These are phyloP conservation scores for Pleurotus salmoneostramineus DNA, from an alignment of 768 basidiomycete species.

Conservation along the genomic window DNA sequence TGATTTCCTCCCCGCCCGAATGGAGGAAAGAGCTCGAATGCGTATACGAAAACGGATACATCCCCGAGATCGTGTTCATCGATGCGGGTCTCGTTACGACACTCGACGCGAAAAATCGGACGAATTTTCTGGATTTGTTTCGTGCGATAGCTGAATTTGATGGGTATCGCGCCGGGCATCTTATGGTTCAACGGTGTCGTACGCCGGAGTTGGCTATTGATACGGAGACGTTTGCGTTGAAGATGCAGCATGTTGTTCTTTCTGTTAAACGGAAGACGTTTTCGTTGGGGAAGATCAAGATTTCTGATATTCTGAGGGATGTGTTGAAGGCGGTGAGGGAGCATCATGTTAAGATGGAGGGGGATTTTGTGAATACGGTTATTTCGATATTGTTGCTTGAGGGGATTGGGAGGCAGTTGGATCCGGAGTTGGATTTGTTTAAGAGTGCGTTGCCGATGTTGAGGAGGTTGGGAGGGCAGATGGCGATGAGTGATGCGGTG, in stretches of 20 bases:
- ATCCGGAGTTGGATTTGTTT: slow-evolving; percentile 91
- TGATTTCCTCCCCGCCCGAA: slow-evolving; percentile 51
- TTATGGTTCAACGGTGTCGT: slow-evolving; percentile 95
- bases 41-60: slow-evolving; percentile 69
- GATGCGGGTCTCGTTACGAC: slow-evolving; percentile 95
- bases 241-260: slow-evolving; percentile 95
- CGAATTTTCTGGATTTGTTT: slow-evolving; percentile 96
- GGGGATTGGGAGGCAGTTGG: slow-evolving; percentile 92
- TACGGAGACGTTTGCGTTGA: slow-evolving; percentile 92
- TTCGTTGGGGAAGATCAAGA: slow-evolving; percentile 94
- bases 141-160: slow-evolving; percentile 95
- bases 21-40: slow-evolving; percentile 71
- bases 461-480: slow-evolving; percentile 86
- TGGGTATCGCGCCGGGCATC: slow-evolving; percentile 89
- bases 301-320: slow-evolving; percentile 87
- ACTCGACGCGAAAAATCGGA: slow-evolving; percentile 75
- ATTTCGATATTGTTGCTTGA: slow-evolving; percentile 91
- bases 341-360: slow-evolving; percentile 98
- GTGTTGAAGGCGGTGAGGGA: slow-evolving; percentile 82
- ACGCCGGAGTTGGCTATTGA: slow-evolving; percentile 89
- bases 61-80: slow-evolving; percentile 94
- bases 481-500: slow-evolving; percentile 67
- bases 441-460: slow-evolving; percentile 93
- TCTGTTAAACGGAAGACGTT: slow-evolving; percentile 96
- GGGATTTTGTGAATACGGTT: slow-evolving; percentile 97